These are phyloP conservation scores for Candida ponderosae DNA, from an alignment of 805 yeast genomes.

Conservation along the genomic window DNA sequence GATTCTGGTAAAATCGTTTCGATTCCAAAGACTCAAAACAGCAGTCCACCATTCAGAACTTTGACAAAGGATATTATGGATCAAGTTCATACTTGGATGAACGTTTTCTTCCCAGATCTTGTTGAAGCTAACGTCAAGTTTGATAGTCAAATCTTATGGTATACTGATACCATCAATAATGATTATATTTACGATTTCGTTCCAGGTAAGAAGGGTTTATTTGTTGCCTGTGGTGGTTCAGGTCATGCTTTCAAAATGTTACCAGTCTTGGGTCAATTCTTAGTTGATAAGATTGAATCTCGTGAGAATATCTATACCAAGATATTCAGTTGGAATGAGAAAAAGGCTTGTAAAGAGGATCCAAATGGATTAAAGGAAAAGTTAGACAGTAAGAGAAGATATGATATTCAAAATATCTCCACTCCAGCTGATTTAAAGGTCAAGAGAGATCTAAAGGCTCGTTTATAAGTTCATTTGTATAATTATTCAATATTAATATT, in stretches of 20 bases:
- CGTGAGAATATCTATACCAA: constrained; percentile 7
- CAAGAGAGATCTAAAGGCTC: neutral
- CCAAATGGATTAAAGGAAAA: constrained; percentile 8
- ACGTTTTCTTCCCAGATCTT: constrained; percentile 21
- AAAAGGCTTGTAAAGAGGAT: constrained; percentile 7
- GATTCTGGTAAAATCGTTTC: constrained; percentile 20
- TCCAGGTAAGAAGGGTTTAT: constrained; percentile 20
- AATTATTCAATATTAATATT: no score
- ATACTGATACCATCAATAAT: constrained; percentile 25
- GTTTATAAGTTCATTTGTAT: neutral
- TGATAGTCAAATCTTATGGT: constrained; percentile 23
- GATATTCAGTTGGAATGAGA: constrained; percentile 11
- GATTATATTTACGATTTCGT: constrained; percentile 25
- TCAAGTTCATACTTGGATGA: constrained; percentile 20
- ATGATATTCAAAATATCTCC: neutral
- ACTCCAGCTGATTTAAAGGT: neutral
- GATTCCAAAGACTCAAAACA: constrained; percentile 22
- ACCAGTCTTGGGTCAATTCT: constrained; percentile 23
- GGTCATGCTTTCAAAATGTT: constrained; percentile 29
- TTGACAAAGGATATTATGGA: constrained; percentile 20
- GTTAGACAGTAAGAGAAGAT: constrained; percentile 4
- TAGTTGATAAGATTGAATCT: constrained; percentile 17
- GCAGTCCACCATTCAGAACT: constrained; percentile 12
- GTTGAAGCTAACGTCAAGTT: constrained; percentile 14
- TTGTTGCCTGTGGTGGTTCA: constrained; percentile 28